Evolutionary conservation across 305 asterid genomes (phyloP).

Genomic region (Solanum chacoense): DNA sequence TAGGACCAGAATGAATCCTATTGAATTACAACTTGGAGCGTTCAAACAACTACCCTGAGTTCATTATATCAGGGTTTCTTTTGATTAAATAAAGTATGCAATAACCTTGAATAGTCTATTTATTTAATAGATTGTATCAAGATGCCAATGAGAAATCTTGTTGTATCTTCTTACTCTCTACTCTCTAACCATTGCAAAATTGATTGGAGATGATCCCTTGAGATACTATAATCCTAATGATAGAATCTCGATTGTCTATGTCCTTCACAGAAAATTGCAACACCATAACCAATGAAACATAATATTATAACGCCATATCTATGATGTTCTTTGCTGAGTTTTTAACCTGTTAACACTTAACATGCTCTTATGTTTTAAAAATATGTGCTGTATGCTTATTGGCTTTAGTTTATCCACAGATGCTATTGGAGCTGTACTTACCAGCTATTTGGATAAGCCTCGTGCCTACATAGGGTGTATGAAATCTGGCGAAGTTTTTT

Average conservation of each 20-base stretch:
- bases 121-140: not conserved
- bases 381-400: not conserved
- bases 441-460: constrained; percentile 66
- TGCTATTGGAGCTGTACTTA: constrained; percentile 62
- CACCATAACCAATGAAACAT: not conserved
- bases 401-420: constrained; percentile 27
- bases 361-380: not conserved
- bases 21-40: not conserved
- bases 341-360: not conserved
- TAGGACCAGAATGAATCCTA: not conserved
- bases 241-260: not conserved
- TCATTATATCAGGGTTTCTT: not conserved
- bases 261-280: not conserved
- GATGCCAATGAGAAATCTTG: not conserved
- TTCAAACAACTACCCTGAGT: not conserved
- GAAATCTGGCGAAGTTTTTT: constrained; percentile 90
- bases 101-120: not conserved
- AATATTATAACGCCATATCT: not conserved
- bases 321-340: not conserved
- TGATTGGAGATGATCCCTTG: not conserved
- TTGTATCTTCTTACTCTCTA: not conserved
- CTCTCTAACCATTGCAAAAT: not conserved
- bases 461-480: constrained; percentile 81
- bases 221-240: not conserved
- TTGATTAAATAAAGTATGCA: not conserved